Evolutionary conservation across 192 early-diverging fungal species (phyloP).

Genomic region (Coemansia sp.): DNA sequence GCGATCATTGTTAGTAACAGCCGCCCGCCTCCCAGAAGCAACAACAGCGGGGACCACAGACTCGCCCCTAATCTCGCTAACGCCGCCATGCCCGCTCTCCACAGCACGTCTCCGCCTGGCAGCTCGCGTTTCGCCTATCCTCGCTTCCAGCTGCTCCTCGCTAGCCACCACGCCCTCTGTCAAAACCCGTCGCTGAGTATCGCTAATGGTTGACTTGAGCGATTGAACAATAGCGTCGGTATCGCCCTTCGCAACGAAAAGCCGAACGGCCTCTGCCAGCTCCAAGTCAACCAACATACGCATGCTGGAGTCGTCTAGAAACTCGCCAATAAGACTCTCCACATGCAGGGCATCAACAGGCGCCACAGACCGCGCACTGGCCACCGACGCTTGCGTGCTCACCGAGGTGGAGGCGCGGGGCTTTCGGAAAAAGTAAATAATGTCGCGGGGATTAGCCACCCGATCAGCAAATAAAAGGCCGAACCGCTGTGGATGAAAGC

Average conservation of each 20-base stretch:
- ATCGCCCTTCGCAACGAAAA: conserved; percentile 86
- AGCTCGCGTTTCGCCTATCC: conserved; percentile 17
- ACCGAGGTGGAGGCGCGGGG: conserved; percentile 7
- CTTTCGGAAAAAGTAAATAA: conserved; percentile 78
- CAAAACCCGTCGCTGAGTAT: conserved; percentile 34
- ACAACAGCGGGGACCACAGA: conserved; percentile 18
- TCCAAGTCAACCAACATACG: conserved; percentile 73
- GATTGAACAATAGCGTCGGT: conserved; percentile 77
- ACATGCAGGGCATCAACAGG: conserved; percentile 68
- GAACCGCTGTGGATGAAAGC: conserved; percentile 85
- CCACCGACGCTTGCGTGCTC: conserved; percentile 12
- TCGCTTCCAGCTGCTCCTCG: conserved; percentile 9
- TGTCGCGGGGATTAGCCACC: conserved; percentile 87
- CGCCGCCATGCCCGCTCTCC: conserved; percentile 20
- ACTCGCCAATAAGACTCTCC: conserved; percentile 75
- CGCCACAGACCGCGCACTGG: conserved; percentile 45
- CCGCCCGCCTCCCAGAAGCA: conserved; percentile 12
- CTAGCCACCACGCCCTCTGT: neutral
- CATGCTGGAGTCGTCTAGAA: conserved; percentile 65
- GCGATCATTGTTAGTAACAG: conserved; percentile 22
- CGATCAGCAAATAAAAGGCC: conserved; percentile 73
- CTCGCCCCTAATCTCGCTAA: conserved; percentile 6
- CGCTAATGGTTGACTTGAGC: conserved; percentile 27
- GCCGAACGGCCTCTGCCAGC: conserved; percentile 68
- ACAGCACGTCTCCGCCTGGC: conserved; percentile 22